Percentiles rank a stretch among this genome's conserved stretches.
phyloP scores from a whole-genome alignment of 768 basidiomycete genomes.

The Suillus ampliporus region DNA sequence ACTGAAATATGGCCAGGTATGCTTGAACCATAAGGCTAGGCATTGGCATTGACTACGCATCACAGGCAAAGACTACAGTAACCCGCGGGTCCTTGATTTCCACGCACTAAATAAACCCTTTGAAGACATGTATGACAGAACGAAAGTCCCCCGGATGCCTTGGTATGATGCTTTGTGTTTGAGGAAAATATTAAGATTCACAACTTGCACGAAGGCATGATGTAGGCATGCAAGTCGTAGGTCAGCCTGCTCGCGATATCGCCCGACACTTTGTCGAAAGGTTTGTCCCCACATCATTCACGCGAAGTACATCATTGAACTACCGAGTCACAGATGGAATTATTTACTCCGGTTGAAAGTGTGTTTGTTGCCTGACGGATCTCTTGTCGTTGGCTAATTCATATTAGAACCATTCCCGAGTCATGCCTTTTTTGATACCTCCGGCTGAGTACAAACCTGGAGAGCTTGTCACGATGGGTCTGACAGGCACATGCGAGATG shows the following conservation, averaged over 20 bases:
- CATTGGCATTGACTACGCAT: constrained; percentile 8
- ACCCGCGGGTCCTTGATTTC: constrained; percentile 87
- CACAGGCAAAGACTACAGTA: constrained; percentile 93
- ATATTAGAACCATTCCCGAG: constrained; percentile 82
- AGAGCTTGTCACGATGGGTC: constrained; percentile 77
- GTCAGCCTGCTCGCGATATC: constrained; percentile 93
- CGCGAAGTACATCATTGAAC: constrained; percentile 7
- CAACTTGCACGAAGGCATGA: constrained; percentile 75
- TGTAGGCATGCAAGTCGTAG: constrained; percentile 93
- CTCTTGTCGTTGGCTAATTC: not conserved
- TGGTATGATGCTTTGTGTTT: constrained; percentile 61
- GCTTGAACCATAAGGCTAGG: not conserved
- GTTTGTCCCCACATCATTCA: constrained; percentile 42
- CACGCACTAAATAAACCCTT: constrained; percentile 85
- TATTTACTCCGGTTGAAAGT: constrained; percentile 93
- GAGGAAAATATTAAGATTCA: not conserved
- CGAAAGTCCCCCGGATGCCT: constrained; percentile 92
- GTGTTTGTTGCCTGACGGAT: constrained; percentile 19
- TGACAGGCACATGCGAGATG: constrained; percentile 96
- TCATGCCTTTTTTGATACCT: constrained; percentile 93
- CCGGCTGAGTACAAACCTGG: constrained; percentile 88
- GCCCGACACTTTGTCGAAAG: constrained; percentile 94
- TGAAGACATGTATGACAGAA: constrained; percentile 94
- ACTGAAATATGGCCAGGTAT: constrained; percentile 88
- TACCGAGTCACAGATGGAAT: constrained; percentile 74